phyloP scores from a whole-genome alignment of 805 yeast genomes.

The Saccharomycopsis fermentans region DNA sequence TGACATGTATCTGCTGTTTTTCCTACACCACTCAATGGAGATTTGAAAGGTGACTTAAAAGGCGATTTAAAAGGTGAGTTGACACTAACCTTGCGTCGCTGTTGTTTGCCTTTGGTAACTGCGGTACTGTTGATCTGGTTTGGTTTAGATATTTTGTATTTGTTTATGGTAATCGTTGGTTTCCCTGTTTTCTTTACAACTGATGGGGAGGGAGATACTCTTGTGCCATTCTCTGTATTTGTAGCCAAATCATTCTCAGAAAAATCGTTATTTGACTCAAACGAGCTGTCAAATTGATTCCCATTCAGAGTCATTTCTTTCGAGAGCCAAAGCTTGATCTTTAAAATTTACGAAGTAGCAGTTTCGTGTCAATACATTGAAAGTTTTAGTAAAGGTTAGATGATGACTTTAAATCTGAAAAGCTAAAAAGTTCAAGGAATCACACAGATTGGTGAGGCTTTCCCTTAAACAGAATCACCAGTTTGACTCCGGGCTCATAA shows the following conservation, averaged over 20 bases:
- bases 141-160: not conserved
- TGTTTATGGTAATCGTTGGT: not conserved
- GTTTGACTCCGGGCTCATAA: too few species aligned
- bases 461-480: too few species aligned
- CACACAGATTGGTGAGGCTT: too few species aligned
- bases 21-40: not conserved
- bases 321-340: too few species aligned
- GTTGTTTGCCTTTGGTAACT: not conserved
- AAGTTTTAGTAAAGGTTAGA: too few species aligned
- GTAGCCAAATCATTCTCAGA: not conserved
- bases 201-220: not conserved
- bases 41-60: constrained; percentile 13
- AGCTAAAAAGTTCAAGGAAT: too few species aligned
- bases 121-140: not conserved
- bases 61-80: constrained; percentile 9
- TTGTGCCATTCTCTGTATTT: not conserved
- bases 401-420: too few species aligned
- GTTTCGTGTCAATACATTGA: too few species aligned
- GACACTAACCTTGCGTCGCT: not conserved
- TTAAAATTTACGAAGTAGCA: too few species aligned
- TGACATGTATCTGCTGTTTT: not conserved
- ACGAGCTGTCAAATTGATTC: not conserved
- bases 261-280: not conserved
- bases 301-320: not conserved
- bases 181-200: not conserved